Evolutionary conservation across 225 moss, liverwort and hornwort genomes (phyloP), one percentile per base, ranked within the genome.

Genomic region (Sphagnum tenellum): DNA sequence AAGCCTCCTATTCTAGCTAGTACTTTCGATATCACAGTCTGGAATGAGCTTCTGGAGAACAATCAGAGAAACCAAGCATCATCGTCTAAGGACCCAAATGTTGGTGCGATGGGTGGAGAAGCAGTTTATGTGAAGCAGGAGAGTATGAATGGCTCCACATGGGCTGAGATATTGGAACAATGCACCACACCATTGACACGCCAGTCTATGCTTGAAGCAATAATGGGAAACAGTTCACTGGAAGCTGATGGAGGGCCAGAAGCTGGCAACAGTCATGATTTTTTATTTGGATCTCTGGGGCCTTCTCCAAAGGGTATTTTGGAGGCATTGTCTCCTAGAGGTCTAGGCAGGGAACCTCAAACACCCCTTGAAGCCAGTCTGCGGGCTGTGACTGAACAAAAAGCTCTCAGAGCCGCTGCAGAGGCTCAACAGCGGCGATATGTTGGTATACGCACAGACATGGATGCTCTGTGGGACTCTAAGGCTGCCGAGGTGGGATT

Each of bases 271-370:
- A 53, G 49, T 8, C 74, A 76, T 49, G 82, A 82, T 29, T 47
- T 66, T 48, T 47, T 70, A 9, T 52, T 61, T 6, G 52, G 6
- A 45, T 57, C 77, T 55, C 77, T 77, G 47, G 11, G 78, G 11
- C 67, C 84, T 5, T 71, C 82, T 12, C 69, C 88, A 12, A 90
- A 86, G 69, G 90, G 88, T n/a, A 94, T 94, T 55, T 48, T 76
- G 49, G 94, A 90, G 65, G 88, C 75, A 5, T 68, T 94, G 54
- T 90, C 90, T 58, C 90, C 94, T 2, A 69, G 83, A 44, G 82
- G 89, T 46, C 81, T 94, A 46, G 90, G 94, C 47, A 80, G 90
- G 14, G 90, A 81, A 66, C 89, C 94, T 59, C 90, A 83, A 70
- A 76, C 94, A 13, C 69, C 74, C 14, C 76, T 90, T 55, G 94